phyloP scores from a whole-genome alignment of 2,329 filamentous ascomycete species.

The Cordyceps pruinosa region DNA sequence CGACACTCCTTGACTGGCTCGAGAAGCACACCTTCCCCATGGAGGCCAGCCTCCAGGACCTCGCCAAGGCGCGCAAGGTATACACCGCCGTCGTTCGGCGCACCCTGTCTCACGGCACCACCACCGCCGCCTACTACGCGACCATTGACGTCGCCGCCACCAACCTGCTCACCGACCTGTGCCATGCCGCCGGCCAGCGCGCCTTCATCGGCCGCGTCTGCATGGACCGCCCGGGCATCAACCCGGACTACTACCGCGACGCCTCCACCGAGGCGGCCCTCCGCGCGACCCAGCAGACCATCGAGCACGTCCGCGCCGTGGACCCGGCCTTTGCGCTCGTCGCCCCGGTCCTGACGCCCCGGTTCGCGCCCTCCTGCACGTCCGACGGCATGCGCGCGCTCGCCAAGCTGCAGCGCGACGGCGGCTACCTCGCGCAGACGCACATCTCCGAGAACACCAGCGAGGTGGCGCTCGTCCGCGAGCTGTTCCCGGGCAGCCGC shows the following conservation, averaged over 20 bases:
- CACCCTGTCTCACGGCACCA: slow-evolving; percentile 85
- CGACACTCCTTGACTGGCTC: slow-evolving; percentile 89
- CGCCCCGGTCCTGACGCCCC: slow-evolving; percentile 71
- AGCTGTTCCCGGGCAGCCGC: slow-evolving; percentile 57
- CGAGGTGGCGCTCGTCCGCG: slow-evolving; percentile 64
- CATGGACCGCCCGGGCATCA: slow-evolving; percentile 67
- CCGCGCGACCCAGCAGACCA: slow-evolving; percentile 47
- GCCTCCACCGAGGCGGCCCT: slow-evolving; percentile 53
- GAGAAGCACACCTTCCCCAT: slow-evolving; percentile 92
- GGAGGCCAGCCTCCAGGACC: slow-evolving; percentile 65
- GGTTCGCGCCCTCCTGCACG: slow-evolving; percentile 60
- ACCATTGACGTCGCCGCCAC: slow-evolving; percentile 81
- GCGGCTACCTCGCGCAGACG: slow-evolving; percentile 69
- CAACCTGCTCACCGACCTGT: slow-evolving; percentile 84
- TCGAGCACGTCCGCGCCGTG: slow-evolving; percentile 58
- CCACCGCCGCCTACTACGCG: slow-evolving; percentile 89
- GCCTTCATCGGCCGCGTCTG: slow-evolving; percentile 91
- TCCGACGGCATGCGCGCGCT: slow-evolving; percentile 54
- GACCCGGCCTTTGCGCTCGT: slow-evolving; percentile 62
- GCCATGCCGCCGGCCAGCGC: slow-evolving; percentile 71
- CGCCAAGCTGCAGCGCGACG: slow-evolving; percentile 56
- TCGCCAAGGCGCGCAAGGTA: slow-evolving; percentile 57
- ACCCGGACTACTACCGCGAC: slow-evolving; percentile 76
- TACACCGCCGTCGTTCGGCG: slow-evolving; percentile 73
- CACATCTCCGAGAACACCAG: slow-evolving; percentile 78